Conservation (phyloP, 2,329 filamentous ascomycete species). For the Colletotrichum lindemuthianum region DNA sequence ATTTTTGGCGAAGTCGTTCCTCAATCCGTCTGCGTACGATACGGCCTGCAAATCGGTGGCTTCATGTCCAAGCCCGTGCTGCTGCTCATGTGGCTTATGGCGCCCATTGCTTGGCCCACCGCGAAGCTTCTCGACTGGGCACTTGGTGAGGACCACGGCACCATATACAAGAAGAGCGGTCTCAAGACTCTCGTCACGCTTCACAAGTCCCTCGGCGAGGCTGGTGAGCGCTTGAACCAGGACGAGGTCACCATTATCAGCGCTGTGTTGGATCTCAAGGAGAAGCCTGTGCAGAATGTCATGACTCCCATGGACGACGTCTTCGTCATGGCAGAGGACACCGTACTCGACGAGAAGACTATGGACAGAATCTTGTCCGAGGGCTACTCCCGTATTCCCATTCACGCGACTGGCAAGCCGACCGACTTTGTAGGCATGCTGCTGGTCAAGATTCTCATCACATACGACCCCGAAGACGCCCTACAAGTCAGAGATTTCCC, state of each 20-base stretch:
- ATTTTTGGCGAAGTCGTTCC: constrained; percentile 98
- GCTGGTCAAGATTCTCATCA: constrained; percentile 97
- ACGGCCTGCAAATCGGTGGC: constrained; percentile 92
- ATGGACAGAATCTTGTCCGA: constrained; percentile 95
- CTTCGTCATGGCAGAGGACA: constrained; percentile 96
- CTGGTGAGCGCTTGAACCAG: constrained; percentile 89
- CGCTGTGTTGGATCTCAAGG: constrained; percentile 94
- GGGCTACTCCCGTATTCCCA: constrained; percentile 95
- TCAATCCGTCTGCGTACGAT: constrained; percentile 95
- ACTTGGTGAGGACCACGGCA: constrained; percentile 89
- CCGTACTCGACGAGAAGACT: constrained; percentile 88
- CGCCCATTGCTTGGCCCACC: constrained; percentile 91
- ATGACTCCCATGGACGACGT: constrained; percentile 99
- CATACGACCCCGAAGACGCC: constrained; percentile 94
- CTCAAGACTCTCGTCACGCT: constrained; percentile 95
- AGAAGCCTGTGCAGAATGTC: constrained; percentile 92
- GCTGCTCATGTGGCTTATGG: constrained; percentile 89
- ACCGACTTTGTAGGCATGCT: constrained; percentile 97
- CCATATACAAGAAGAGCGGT: constrained; percentile 97
- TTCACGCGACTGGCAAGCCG: constrained; percentile 84
- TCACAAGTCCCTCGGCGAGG: constrained; percentile 89
- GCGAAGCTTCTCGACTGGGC: constrained; percentile 95
- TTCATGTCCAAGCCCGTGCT: constrained; percentile 92
- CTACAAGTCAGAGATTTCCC: constrained; percentile 90
- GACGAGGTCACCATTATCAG: constrained; percentile 99